Percentiles rank a stretch among this genome's conserved stretches.
Evolutionary conservation across 2,329 filamentous ascomycete species (phyloP).

Genomic region (Elsinoe ampelina): DNA sequence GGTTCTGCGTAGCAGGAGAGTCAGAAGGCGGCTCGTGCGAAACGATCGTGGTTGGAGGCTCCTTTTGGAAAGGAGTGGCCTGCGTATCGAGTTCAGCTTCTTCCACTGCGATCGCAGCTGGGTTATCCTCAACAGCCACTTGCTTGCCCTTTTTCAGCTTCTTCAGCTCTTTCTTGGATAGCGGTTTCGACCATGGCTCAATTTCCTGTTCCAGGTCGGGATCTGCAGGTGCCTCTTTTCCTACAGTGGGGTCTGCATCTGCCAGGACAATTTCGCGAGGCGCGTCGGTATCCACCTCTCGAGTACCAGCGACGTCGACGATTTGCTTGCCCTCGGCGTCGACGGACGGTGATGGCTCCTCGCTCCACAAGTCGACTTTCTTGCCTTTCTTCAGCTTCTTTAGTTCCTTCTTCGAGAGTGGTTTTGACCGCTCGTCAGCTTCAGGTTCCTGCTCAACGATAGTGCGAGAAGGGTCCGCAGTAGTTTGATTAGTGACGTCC

Average conservation of each 20-base stretch:
- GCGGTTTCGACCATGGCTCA: too few relatives aligned
- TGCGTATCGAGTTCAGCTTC: neutral
- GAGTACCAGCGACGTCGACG: neutral
- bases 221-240: too few relatives aligned
- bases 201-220: too few relatives aligned
- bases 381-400: conserved; percentile 14
- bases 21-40: neutral
- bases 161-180: conserved; percentile 15
- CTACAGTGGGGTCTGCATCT: too few relatives aligned
- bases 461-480: neutral
- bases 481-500: neutral
- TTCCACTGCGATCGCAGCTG: too few relatives aligned
- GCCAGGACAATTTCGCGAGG: too few relatives aligned
- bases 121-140: too few relatives aligned
- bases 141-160: neutral
- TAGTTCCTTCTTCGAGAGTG: conserved; percentile 14
- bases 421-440: neutral
- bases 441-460: neutral
- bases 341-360: neutral
- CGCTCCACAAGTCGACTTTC: neutral
- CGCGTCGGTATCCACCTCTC: too few relatives aligned
- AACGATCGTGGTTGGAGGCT: too few relatives aligned
- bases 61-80: neutral
- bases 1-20: neutral
- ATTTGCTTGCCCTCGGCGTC: neutral